A percentile compares a stretch with the other conserved stretches of the same genome.
phyloP scores from a whole-genome alignment of 495 filamentous ascomycete genomes.

The Neurospora sp. region DNA sequence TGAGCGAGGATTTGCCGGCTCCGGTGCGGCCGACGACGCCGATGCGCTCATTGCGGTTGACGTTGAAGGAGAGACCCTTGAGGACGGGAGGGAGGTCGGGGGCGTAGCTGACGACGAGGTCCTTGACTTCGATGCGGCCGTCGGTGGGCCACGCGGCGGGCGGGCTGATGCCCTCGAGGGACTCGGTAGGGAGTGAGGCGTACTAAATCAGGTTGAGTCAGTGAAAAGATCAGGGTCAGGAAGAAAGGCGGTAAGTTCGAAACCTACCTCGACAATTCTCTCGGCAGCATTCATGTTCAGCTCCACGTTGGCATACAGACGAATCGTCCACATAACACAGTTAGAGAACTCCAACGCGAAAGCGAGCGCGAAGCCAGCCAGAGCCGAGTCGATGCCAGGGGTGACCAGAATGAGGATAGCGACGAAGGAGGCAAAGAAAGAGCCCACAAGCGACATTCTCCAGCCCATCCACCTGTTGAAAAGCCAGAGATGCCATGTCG shows the following conservation, averaged over 20 bases:
- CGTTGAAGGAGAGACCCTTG: slow-evolving; percentile 60
- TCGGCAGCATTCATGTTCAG: slow-evolving; percentile 80
- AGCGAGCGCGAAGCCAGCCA: slow-evolving; percentile 69
- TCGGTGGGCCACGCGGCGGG: slow-evolving; percentile 75
- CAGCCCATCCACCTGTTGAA: slow-evolving; percentile 68
- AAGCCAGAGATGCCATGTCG: slow-evolving; percentile 58
- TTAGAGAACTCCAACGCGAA: slow-evolving; percentile 46
- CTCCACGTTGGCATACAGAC: slow-evolving; percentile 55
- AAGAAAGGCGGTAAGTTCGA: neutral
- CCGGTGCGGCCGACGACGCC: slow-evolving; percentile 82
- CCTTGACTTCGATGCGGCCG: slow-evolving; percentile 60
- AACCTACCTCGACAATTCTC: slow-evolving; percentile 54
- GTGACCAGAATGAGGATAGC: slow-evolving; percentile 53
- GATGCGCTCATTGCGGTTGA: slow-evolving; percentile 63
- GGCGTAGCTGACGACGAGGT: slow-evolving; percentile 68
- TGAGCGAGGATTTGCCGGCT: slow-evolving; percentile 77
- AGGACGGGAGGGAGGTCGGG: slow-evolving; percentile 65
- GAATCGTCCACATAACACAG: slow-evolving; percentile 48
- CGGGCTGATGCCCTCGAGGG: slow-evolving; percentile 45
- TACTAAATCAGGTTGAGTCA: slow-evolving; percentile 30
- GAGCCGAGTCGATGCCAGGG: slow-evolving; percentile 55
- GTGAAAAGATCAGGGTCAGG: neutral
- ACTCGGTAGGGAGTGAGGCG: slow-evolving; percentile 58
- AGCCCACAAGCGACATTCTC: slow-evolving; percentile 59
- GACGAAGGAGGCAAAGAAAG: slow-evolving; percentile 56